Conservation (phyloP, 2,329 filamentous ascomycete species). For the Keithomyces neogunnii region DNA sequence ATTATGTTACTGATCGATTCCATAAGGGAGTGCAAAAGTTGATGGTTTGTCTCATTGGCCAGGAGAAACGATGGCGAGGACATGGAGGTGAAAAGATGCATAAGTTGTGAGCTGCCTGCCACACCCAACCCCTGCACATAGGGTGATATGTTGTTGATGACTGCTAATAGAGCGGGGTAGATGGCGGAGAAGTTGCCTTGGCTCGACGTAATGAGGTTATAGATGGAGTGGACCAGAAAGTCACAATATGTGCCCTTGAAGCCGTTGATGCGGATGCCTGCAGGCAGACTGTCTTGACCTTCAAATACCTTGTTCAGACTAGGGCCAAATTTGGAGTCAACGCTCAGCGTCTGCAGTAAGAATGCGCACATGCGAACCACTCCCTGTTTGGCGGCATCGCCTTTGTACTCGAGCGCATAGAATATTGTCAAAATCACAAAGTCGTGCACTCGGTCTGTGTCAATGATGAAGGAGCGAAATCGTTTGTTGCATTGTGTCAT, state of each 20-base stretch:
- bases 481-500: conserved; percentile 94
- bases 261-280: conserved; percentile 69
- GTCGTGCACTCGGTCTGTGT: conserved; percentile 87
- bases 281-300: conserved; percentile 77
- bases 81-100: conserved; percentile 88
- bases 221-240: conserved; percentile 91
- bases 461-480: conserved; percentile 93
- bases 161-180: conserved; percentile 83
- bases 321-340: conserved; percentile 82
- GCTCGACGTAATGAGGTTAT: conserved; percentile 81
- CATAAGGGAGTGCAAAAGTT: conserved; percentile 69
- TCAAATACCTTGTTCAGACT: conserved; percentile 86
- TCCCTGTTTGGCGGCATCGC: conserved; percentile 80
- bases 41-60: conserved; percentile 85
- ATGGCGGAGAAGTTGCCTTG: conserved; percentile 86
- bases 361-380: conserved; percentile 97
- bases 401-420: conserved; percentile 84
- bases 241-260: conserved; percentile 91
- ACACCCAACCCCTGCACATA: conserved; percentile 71
- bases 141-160: conserved; percentile 88
- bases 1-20: conserved; percentile 85
- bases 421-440: conserved; percentile 86
- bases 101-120: conserved; percentile 67
- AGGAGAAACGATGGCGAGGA: conserved; percentile 87
- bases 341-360: conserved; percentile 86